Percentiles rank a stretch among this genome's conserved stretches.
Evolutionary conservation across 805 yeast genomes (phyloP).

Genomic region (Candida nitratophila): DNA sequence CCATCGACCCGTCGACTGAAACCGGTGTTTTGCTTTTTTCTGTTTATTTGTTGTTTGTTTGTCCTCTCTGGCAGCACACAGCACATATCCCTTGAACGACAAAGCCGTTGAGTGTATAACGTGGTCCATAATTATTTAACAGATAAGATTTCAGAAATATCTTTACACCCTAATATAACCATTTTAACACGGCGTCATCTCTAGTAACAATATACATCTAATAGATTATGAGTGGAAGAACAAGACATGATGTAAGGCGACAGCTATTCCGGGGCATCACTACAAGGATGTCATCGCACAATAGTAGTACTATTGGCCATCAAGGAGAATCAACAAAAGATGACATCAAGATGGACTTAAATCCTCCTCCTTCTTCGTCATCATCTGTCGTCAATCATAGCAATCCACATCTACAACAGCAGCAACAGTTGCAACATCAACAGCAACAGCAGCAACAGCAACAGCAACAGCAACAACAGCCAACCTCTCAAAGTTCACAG

Average conservation of each 20-base stretch:
- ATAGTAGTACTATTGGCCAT: constrained; percentile 4
- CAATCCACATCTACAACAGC: neutral
- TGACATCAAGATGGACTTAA: constrained; percentile 9
- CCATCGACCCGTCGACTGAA: too few species aligned
- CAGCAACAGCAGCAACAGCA: constrained; percentile 6
- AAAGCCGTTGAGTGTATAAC: too few species aligned
- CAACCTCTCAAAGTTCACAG: neutral
- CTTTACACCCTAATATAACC: too few species aligned
- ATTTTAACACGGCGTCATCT: too few species aligned
- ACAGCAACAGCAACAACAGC: neutral
- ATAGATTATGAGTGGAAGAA: constrained; percentile 3
- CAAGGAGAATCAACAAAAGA: constrained; percentile 5
- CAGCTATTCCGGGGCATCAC: constrained; percentile 29
- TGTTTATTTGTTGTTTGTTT: too few species aligned
- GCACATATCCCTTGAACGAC: too few species aligned
- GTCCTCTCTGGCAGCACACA: too few species aligned
- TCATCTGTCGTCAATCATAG: neutral
- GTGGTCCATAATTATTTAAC: too few species aligned
- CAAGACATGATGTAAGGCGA: constrained; percentile 24
- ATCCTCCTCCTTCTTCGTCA: neutral
- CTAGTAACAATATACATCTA: too few species aligned
- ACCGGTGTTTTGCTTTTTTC: too few species aligned
- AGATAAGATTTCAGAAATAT: too few species aligned
- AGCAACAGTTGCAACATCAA: constrained; percentile 3
- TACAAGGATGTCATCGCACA: constrained; percentile 21